Percentiles rank a stretch among this genome's conserved stretches.
Evolutionary conservation across 148 eudicot species (phyloP).

Genomic region (Chenopodium formosanum): DNA sequence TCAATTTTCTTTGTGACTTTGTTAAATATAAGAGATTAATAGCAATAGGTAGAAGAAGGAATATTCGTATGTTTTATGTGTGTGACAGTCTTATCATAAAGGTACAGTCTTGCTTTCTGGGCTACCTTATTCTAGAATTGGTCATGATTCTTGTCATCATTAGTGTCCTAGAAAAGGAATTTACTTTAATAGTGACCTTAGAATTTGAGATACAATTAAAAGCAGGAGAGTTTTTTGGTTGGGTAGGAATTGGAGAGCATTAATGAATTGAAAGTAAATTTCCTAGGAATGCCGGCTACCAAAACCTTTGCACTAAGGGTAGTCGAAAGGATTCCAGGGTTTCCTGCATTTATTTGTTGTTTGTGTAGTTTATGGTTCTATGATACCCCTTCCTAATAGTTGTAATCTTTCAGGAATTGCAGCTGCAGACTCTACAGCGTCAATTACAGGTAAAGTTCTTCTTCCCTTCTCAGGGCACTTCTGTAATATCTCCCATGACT

Average conservation of each 20-base stretch:
- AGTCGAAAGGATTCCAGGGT: not conserved
- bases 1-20: not conserved
- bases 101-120: too few relatives aligned
- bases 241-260: not conserved
- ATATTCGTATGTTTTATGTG: too few relatives aligned
- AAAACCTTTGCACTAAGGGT: not conserved
- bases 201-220: not conserved
- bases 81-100: not conserved
- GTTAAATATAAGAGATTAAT: too few relatives aligned
- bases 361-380: not conserved
- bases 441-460: conserved; percentile 59
- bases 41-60: too few relatives aligned
- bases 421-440: conserved; percentile 50
- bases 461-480: not conserved
- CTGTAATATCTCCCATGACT: not conserved
- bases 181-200: not conserved
- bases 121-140: not conserved
- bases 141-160: not conserved
- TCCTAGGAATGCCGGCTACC: not conserved
- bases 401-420: conserved; percentile 56
- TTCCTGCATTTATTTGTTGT: not conserved
- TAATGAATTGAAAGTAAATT: not conserved
- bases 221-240: not conserved
- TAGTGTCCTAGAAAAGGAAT: not conserved
- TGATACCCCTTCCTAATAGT: not conserved